A percentile compares a stretch with the other conserved stretches of the same genome.
Evolutionary conservation across 2,329 filamentous ascomycete species (phyloP).

Genomic region (Corniculantispora saksenae): DNA sequence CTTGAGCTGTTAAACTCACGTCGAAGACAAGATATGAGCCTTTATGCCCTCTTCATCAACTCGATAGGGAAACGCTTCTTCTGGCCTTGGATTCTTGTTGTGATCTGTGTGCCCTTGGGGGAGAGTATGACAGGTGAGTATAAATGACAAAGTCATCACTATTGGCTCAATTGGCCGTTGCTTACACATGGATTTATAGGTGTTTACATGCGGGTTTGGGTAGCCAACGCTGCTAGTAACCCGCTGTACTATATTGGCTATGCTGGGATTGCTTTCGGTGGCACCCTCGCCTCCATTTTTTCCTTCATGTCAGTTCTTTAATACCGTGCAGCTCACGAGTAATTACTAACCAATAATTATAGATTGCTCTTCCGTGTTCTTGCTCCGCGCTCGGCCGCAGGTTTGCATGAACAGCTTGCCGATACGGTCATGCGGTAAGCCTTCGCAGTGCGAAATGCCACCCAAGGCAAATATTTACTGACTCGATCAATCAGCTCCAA

Average conservation of each 20-base stretch:
- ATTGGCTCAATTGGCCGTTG: not conserved
- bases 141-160: not conserved
- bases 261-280: not conserved
- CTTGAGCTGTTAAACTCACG: not conserved
- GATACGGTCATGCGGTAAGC: conserved; percentile 4
- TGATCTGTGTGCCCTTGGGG: not conserved
- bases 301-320: not conserved
- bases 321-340: not conserved
- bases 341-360: not conserved
- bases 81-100: conserved; percentile 9
- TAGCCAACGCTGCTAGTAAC: not conserved
- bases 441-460: not conserved
- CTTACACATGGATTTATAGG: not conserved
- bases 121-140: conserved; percentile 8
- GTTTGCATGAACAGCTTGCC: not conserved
- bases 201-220: conserved; percentile 8
- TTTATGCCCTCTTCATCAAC: conserved; percentile 3
- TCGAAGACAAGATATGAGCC: conserved; percentile 2
- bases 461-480: not conserved
- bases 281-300: not conserved
- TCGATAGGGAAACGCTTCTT: not conserved
- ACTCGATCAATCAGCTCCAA: not conserved
- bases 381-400: not conserved
- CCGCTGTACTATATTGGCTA: conserved; percentile 8
- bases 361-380: not conserved